Base-by-base conservation (phyloP, 1,284 basidiomycete genomes). In the Boletus smithii region DNA sequence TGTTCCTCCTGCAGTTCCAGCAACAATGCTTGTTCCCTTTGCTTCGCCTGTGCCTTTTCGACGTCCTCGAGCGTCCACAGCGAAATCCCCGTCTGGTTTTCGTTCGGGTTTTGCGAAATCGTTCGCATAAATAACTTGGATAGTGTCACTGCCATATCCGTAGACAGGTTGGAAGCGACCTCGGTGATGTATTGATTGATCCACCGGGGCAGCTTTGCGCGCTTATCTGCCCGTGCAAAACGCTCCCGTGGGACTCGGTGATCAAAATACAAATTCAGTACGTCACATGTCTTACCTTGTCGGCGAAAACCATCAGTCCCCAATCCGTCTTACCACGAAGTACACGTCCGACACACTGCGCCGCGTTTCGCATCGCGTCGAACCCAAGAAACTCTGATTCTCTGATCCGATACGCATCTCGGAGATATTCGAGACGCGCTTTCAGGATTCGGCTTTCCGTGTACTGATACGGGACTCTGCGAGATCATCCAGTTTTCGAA, bases 161-260 rank as follows among this genome's bases (percentile, higher is more conserved):
- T 99, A 8, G 97, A 99, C 46, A 99, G 75, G 69, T 99, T 99
- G 9, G 94, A 89, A 31, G 93, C 92, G 0, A 94, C 91, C 64
- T 99, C 97, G 13, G 92, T 95, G 64, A 99, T 99, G 65, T 98
- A 97, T 67, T 97, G 94, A 66, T 98, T 98, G 61, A 99, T 99
- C 97, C 97, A 99, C 44, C 91, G 87, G 2, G 97, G 97, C 56
- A 99, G 75, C 78, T 98, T 99, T 39, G 91, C 86, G 20, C 97
- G 82, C 73, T 99, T 99, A 68, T 99, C 97, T 22, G 91, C 88
- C 46, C 95, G 81, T 9, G 95, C 95, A 66, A 98, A 99, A 9
- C 97, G 88, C 94, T 97, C 62, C 6, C 8, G 24, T n/a, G 55
- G 36, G 17, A 45, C 46, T 55, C 48, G 47, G 43, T 9, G 37